Evolutionary conservation across 208 protist genomes (phyloP).

Genomic region (Leishmania turanica): DNA sequence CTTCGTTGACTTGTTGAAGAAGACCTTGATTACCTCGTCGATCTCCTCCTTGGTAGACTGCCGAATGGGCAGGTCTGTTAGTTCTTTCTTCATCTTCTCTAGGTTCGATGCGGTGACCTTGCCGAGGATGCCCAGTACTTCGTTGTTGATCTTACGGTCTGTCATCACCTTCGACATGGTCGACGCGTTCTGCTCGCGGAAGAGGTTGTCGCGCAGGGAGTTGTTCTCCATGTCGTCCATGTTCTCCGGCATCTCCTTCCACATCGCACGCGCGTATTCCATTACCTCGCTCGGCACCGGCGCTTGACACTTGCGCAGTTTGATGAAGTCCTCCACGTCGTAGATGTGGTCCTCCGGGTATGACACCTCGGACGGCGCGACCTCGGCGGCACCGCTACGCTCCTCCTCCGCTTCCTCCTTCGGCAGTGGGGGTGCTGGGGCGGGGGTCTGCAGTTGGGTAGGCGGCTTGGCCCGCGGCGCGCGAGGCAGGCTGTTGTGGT

Average conservation of each 20-base stretch:
- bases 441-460: background rate
- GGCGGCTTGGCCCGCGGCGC: conserved; percentile 12
- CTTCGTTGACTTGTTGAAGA: conserved; percentile 87
- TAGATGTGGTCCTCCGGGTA: conserved; percentile 79
- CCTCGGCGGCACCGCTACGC: background rate
- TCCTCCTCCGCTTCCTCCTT: conserved; percentile 3
- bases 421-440: background rate
- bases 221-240: conserved; percentile 61
- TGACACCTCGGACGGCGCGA: conserved; percentile 18
- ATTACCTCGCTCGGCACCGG: conserved; percentile 47
- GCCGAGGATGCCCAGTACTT: conserved; percentile 88
- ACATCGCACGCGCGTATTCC: conserved; percentile 58
- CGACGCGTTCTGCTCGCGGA: conserved; percentile 57
- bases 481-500: conserved; percentile 19
- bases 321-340: conserved; percentile 53
- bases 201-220: conserved; percentile 71
- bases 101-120: conserved; percentile 78
- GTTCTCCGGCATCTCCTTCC: conserved; percentile 84
- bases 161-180: conserved; percentile 66
- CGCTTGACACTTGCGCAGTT: conserved; percentile 41
- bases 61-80: conserved; percentile 79
- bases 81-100: conserved; percentile 70
- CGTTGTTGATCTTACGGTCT: conserved; percentile 83
- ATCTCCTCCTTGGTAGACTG: conserved; percentile 89
- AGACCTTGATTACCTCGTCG: conserved; percentile 76